Conservation (phyloP, 1,284 basidiomycete genomes). For the Mixia osmundae region DNA sequence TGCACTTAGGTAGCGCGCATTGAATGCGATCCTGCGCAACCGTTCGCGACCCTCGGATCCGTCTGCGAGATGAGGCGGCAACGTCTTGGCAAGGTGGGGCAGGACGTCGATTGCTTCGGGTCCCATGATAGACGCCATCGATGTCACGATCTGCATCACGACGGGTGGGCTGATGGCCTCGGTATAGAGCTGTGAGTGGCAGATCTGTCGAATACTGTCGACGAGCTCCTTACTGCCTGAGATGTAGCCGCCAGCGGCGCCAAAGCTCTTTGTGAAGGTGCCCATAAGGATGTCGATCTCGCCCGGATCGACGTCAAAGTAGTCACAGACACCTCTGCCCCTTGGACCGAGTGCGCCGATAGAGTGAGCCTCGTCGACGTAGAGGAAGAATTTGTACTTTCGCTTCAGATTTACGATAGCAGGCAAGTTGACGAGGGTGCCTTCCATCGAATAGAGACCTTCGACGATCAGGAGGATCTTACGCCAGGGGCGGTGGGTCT, state of each 20-base stretch:
- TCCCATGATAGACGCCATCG: slow-evolving; percentile 94
- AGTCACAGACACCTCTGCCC: slow-evolving; percentile 86
- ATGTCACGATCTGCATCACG: slow-evolving; percentile 68
- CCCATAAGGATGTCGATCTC: slow-evolving; percentile 90
- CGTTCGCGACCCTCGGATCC: slow-evolving; percentile 62
- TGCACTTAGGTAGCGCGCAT: slow-evolving; percentile 69
- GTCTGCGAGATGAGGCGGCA: slow-evolving; percentile 43
- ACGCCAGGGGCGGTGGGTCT: slow-evolving; percentile 95
- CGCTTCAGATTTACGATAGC: slow-evolving; percentile 65
- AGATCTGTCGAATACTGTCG: slow-evolving; percentile 53
- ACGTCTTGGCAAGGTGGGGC: slow-evolving; percentile 45
- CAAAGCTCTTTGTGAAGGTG: slow-evolving; percentile 87
- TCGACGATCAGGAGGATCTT: slow-evolving; percentile 92
- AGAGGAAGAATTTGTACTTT: slow-evolving; percentile 96
- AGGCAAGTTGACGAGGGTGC: slow-evolving; percentile 69
- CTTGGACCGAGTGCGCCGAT: slow-evolving; percentile 83
- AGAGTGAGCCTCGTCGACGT: slow-evolving; percentile 92
- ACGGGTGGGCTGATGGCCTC: slow-evolving; percentile 82
- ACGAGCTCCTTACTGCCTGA: slow-evolving; percentile 58
- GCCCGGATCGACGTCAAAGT: slow-evolving; percentile 65
- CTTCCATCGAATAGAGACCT: slow-evolving; percentile 96
- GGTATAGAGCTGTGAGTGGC: slow-evolving; percentile 66
- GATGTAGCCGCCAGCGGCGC: slow-evolving; percentile 89
- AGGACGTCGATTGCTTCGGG: slow-evolving; percentile 18
- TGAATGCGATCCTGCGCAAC: slow-evolving; percentile 76